Base-by-base conservation (phyloP, 495 filamentous ascomycete genomes). In the Aspergillus panamensis region DNA sequence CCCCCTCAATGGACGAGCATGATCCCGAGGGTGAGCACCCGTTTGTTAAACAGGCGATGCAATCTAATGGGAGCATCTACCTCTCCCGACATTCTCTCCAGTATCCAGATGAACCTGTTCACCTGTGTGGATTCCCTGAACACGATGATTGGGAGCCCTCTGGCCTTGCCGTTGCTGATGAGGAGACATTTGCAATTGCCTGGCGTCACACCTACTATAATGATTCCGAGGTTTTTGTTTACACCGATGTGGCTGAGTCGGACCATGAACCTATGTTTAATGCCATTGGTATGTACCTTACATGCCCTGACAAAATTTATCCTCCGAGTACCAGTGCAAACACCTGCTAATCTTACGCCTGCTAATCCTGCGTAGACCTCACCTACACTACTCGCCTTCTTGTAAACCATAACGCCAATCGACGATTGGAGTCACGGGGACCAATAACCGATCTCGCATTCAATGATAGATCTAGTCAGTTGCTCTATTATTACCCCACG, bases 401-500 rank as follows among this genome's bases (percentile, higher is more conserved):
- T 8, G 14, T 61, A 3, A 54, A 57, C 50, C 39, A 42, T 25
- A 25, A 25, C 25, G 10, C 17, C 17, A n/a, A 49, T 16, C 16
- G 19, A 45, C 42, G 17, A 39, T 8, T 32, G 42, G 49, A 40
- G 20, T 35, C 50, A 20, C 33, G 51, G 8, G 66, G 69, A 7
- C 70, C 74, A 6, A 51, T 69, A n/a, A 62, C 64, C 40, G 68
- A 62, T 7, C 35, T 79, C 33, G 43, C 55, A 25, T 77, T 75
- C 62, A 76, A 77, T 47, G 72, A 77, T 40, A 62, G 64, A 49
- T 66, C 63, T 8, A 53, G 25, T n/a, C 76, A 79, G 56, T 39
- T 77, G 39, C 62, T 79, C 8, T 70, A 70, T 45, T 65, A 62
- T 51, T 68, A 70, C 35, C 64, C 62, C 19, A 69, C 62, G 10